Conservation (phyloP, 2,329 filamentous ascomycete species). For the Fusarium globosum region DNA sequence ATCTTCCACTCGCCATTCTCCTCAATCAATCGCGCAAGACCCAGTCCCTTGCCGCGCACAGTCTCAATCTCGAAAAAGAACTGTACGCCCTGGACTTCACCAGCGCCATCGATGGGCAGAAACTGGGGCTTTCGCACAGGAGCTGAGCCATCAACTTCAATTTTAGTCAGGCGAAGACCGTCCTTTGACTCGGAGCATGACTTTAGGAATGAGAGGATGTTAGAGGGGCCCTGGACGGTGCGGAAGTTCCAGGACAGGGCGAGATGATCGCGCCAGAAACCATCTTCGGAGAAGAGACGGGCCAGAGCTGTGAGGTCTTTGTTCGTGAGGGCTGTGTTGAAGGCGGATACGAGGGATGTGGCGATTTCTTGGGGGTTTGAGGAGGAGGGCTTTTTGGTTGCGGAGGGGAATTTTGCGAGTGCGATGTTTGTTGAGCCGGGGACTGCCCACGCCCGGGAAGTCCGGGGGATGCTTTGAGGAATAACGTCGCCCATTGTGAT, state of each 20-base stretch:
- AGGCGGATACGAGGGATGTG: conserved; percentile 48
- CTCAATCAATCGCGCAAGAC: conserved; percentile 64
- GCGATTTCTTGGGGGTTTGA: conserved; percentile 54
- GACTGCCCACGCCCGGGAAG: conserved; percentile 45
- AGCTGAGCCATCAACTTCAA: conserved; percentile 59
- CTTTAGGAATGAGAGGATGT: conserved; percentile 55
- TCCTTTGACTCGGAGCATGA: conserved; percentile 46
- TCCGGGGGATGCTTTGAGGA: conserved; percentile 34
- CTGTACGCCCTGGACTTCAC: conserved; percentile 63
- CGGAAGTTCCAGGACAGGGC: conserved; percentile 67
- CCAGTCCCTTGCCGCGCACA: conserved; percentile 64
- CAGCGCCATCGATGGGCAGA: conserved; percentile 60
- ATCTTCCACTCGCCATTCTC: conserved; percentile 66
- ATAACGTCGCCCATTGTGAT: conserved; percentile 38
- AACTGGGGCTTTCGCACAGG: conserved; percentile 57
- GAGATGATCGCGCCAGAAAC: conserved; percentile 70
- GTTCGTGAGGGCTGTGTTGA: conserved; percentile 56
- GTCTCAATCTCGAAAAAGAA: conserved; percentile 68
- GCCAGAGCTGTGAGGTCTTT: conserved; percentile 51
- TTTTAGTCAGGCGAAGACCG: conserved; percentile 54
- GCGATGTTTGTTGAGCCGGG: conserved; percentile 67
- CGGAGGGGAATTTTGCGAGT: conserved; percentile 56
- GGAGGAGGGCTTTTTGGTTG: conserved; percentile 40
- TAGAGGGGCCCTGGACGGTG: conserved; percentile 57
- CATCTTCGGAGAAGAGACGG: conserved; percentile 48